phyloP scores from a whole-genome alignment of 1,139 yeast species.

The Taphrina communis region DNA sequence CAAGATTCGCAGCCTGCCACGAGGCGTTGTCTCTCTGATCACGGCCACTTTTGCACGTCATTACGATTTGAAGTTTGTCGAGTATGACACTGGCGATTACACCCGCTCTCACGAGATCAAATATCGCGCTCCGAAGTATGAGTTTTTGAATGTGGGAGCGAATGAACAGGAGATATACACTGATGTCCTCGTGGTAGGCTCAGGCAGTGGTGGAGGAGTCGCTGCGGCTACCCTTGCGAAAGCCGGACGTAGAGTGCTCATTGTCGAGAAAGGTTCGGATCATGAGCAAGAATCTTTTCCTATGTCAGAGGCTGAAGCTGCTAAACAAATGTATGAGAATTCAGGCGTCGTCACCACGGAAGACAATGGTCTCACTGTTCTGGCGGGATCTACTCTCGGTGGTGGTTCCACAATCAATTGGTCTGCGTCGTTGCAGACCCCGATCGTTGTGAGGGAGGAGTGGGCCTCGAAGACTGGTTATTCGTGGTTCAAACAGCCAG shows the following conservation, averaged over 20 bases:
- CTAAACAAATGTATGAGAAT: slow-evolving; percentile 55
- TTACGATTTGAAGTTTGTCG: slow-evolving; percentile 25
- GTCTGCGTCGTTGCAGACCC: slow-evolving; percentile 65
- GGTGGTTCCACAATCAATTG: slow-evolving; percentile 69
- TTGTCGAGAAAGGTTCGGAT: slow-evolving; percentile 63
- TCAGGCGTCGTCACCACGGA: slow-evolving; percentile 54
- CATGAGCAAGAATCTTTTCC: slow-evolving; percentile 54
- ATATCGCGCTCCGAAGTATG: slow-evolving; percentile 31
- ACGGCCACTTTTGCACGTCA: slow-evolving; percentile 15
- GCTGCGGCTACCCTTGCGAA: slow-evolving; percentile 60
- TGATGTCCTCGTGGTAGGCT: slow-evolving; percentile 62
- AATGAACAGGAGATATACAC: slow-evolving; percentile 36
- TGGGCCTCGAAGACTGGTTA: slow-evolving; percentile 60
- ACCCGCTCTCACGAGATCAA: slow-evolving; percentile 9
- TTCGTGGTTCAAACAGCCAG: slow-evolving; percentile 59
- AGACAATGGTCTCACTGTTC: slow-evolving; percentile 54
- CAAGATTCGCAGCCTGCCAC: slow-evolving; percentile 30
- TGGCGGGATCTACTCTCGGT: slow-evolving; percentile 66
- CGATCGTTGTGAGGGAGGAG: slow-evolving; percentile 62
- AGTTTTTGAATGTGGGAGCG: slow-evolving; percentile 30
- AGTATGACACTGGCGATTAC: slow-evolving; percentile 22
- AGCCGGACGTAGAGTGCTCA: slow-evolving; percentile 58
- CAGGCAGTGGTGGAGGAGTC: slow-evolving; percentile 67
- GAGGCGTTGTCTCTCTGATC: slow-evolving; percentile 25
- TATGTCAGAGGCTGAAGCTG: slow-evolving; percentile 56